phyloP scores from a whole-genome alignment of 1,284 basidiomycete genomes.

The Trichosporon ovoides region DNA sequence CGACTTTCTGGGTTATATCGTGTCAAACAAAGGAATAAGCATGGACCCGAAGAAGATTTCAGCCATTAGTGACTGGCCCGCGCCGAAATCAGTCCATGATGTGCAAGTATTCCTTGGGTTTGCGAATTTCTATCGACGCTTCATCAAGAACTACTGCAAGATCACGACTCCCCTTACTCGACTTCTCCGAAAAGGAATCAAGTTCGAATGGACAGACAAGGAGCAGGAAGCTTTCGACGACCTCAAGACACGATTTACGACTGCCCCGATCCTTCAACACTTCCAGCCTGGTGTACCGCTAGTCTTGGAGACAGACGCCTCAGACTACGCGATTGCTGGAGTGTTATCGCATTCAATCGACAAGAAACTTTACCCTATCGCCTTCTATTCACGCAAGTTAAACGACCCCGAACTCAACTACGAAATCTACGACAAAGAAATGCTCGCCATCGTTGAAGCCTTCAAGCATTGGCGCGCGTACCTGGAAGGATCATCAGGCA shows the following conservation, averaged over 20 bases:
- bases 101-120: slow-evolving; percentile 48
- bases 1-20: slow-evolving; percentile 22
- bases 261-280: no score
- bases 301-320: slow-evolving; percentile 42
- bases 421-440: slow-evolving; percentile 53
- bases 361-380: slow-evolving; percentile 43
- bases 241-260: no score
- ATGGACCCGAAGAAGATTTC: slow-evolving; percentile 48
- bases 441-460: slow-evolving; percentile 50
- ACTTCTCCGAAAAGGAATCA: no score
- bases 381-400: slow-evolving; percentile 43
- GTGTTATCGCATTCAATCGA: slow-evolving; percentile 39
- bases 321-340: slow-evolving; percentile 31
- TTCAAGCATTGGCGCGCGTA: slow-evolving; percentile 51
- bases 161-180: no score
- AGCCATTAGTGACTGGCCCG: slow-evolving; percentile 28
- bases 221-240: no score
- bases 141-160: no score
- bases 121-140: slow-evolving; percentile 50
- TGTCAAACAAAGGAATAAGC: slow-evolving; percentile 42
- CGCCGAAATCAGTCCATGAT: slow-evolving; percentile 24
- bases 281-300: slow-evolving; percentile 34
- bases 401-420: slow-evolving; percentile 41
- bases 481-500: no score
- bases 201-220: no score